Evolutionary conservation across 2,329 filamentous ascomycete genomes (phyloP).

Genomic region (Exophiala dermatitidis): DNA sequence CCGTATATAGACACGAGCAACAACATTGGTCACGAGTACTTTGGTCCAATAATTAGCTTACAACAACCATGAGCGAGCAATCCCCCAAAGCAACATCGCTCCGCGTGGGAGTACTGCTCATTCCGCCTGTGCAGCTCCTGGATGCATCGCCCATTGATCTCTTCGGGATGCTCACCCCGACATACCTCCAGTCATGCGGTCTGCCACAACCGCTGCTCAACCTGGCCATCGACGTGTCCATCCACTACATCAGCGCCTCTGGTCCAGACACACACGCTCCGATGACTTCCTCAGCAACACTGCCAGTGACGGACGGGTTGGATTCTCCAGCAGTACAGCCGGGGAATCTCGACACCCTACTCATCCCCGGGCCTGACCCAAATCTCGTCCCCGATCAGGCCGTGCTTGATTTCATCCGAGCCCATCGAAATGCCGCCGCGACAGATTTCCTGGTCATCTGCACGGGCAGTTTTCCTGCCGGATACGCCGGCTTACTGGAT

Average conservation of each 20-base stretch:
- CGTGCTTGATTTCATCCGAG: constrained; percentile 31
- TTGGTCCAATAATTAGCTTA: neutral
- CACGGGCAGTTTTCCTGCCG: constrained; percentile 22
- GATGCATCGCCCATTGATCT: constrained; percentile 36
- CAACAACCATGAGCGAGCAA: neutral
- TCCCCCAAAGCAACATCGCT: constrained; percentile 16
- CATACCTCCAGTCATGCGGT: constrained; percentile 29
- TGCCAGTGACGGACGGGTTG: constrained; percentile 29
- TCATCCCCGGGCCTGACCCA: constrained; percentile 36
- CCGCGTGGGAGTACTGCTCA: constrained; percentile 34
- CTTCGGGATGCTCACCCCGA: constrained; percentile 33
- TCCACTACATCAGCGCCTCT: constrained; percentile 30
- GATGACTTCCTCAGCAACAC: constrained; percentile 29
- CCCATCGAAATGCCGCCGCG: constrained; percentile 29
- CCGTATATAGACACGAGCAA: no score
- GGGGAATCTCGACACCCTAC: constrained; percentile 33
- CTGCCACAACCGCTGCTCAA: constrained; percentile 30
- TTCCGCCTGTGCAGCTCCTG: constrained; percentile 34
- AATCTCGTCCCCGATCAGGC: constrained; percentile 27
- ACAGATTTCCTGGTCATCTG: constrained; percentile 26
- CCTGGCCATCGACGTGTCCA: constrained; percentile 18
- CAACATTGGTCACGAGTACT: no score
- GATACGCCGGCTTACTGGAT: constrained; percentile 23
- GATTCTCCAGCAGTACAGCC: constrained; percentile 31
- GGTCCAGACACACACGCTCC: constrained; percentile 16